phyloP scores from a whole-genome alignment of 2,329 filamentous ascomycete genomes.

The Hymenoscyphus fraxineus region DNA sequence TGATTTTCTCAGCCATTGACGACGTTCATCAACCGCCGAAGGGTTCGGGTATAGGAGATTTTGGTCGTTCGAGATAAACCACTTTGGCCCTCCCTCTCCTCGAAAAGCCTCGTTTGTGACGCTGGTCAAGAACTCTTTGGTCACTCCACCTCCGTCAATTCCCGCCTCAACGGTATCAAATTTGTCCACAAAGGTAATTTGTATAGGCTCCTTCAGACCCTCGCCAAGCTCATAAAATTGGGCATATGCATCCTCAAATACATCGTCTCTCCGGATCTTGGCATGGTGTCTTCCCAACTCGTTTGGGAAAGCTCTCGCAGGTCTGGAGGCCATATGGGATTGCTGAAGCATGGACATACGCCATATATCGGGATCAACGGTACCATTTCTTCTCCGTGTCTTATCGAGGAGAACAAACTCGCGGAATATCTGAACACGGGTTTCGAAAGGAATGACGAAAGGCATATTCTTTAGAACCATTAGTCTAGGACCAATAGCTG shows the following conservation, averaged over 20 bases:
- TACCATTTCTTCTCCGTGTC: slow-evolving; percentile 65
- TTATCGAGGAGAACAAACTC: slow-evolving; percentile 89
- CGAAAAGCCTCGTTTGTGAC: slow-evolving; percentile 82
- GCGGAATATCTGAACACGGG: slow-evolving; percentile 86
- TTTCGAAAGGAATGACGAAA: slow-evolving; percentile 91
- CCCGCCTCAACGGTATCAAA: slow-evolving; percentile 85
- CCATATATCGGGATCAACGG: slow-evolving; percentile 72
- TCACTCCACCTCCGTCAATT: slow-evolving; percentile 95
- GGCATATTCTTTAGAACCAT: slow-evolving; percentile 95
- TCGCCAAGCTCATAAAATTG: slow-evolving; percentile 80
- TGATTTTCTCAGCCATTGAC: slow-evolving; percentile 50
- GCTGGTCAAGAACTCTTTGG: slow-evolving; percentile 92
- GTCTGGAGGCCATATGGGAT: slow-evolving; percentile 23
- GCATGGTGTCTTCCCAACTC: slow-evolving; percentile 65
- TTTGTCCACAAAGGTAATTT: slow-evolving; percentile 92
- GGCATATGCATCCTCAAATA: slow-evolving; percentile 82
- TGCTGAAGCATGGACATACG: slow-evolving; percentile 54
- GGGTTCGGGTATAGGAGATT: slow-evolving; percentile 90
- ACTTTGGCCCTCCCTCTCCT: slow-evolving; percentile 50
- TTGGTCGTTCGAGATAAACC: slow-evolving; percentile 82
- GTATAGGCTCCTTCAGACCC: slow-evolving; percentile 87
- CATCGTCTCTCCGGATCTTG: slow-evolving; percentile 69
- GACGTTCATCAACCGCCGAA: slow-evolving; percentile 65
- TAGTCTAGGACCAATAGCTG: slow-evolving; percentile 77
- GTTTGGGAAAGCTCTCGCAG: slow-evolving; percentile 6